Evolutionary conservation across 1,284 basidiomycete genomes (phyloP), one percentile per base, ranked within the genome.

Genomic region (Rhodotorula sp.): DNA sequence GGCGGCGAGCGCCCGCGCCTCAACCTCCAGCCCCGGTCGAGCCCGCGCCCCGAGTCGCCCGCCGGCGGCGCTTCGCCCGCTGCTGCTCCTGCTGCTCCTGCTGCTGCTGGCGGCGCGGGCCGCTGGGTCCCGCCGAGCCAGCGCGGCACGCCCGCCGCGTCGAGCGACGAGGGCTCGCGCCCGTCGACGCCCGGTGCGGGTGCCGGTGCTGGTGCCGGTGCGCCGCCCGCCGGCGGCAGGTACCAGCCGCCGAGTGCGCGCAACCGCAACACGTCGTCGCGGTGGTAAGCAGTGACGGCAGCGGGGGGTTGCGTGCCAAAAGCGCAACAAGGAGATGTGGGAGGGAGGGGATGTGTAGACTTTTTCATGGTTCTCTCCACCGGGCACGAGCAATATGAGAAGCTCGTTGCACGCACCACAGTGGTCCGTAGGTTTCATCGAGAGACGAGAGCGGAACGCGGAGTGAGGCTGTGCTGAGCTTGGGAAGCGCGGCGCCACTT

Each of bases 1-100:
- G 54, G 55, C 25, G 68, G 56, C 52, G 76, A 73, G 68, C 74
- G 75, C 19, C 75, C 71, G 21, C 66, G 71, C 7, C 50, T 77
- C 62, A 61, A 70, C 57, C 66, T 75, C 46, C 53, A 58, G 42
- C 72, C 74, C 50, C 63, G 74, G 4, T 44, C 49, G 41, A 14
- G 42, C 21, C 55, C 34, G 21, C 42, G 65, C 45, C 8, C 54
- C 53, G 49, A 57, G 56, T 52, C 61, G 42, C 49, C 66, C 58
- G 46, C 62, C 64, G 50, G 49, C 65, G 42, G 41, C 23, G 14
- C 50, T 27, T n/a, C 61, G 42, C 13, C 45, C 19, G 19, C 44
- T 19, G 13, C 53, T 34, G 16, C 52, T 34, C 50, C 71, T 16
- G 60, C 34, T 42, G 52, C n/a, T 60, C 71, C 53, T 56, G 67